phyloP scores from a whole-genome alignment of 129 eudicot genomes.

The Centrapalus pauciflorus region DNA sequence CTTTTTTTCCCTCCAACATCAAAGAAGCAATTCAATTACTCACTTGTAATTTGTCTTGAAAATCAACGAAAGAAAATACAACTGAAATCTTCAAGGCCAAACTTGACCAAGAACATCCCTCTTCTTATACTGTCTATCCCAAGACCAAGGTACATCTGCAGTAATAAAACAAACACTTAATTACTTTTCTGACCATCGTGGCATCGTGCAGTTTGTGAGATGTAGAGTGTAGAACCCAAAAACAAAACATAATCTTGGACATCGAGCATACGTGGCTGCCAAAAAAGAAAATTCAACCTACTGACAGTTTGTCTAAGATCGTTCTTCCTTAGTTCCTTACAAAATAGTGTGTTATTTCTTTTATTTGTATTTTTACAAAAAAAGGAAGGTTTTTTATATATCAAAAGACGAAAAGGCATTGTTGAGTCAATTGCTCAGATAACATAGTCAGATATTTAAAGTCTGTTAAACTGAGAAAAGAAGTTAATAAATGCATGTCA shows the following conservation, averaged over 20 bases:
- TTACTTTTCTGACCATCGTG: background rate
- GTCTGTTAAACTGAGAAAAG: background rate
- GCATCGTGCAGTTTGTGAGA: no score
- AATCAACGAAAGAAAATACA: slow-evolving; percentile 9
- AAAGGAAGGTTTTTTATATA: background rate
- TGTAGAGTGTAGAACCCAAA: no score
- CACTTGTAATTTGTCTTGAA: background rate
- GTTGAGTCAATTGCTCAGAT: background rate
- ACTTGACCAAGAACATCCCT: slow-evolving; percentile 83
- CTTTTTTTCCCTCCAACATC: background rate
- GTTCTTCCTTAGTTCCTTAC: no score
- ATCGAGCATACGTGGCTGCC: no score
- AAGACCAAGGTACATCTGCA: slow-evolving; percentile 97
- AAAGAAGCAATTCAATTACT: background rate
- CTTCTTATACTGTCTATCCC: slow-evolving; percentile 74
- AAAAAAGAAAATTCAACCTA: background rate
- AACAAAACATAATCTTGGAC: no score
- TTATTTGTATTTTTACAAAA: background rate
- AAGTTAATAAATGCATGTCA: slow-evolving; percentile 16
- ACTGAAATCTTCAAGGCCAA: slow-evolving; percentile 66
- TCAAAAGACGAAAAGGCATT: background rate
- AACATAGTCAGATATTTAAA: background rate
- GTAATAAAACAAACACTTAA: background rate
- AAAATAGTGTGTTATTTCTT: background rate
- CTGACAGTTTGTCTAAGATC: background rate